phyloP scores from a whole-genome alignment of 1,284 basidiomycete species.

The Cutaneotrichosporon dermatis region DNA sequence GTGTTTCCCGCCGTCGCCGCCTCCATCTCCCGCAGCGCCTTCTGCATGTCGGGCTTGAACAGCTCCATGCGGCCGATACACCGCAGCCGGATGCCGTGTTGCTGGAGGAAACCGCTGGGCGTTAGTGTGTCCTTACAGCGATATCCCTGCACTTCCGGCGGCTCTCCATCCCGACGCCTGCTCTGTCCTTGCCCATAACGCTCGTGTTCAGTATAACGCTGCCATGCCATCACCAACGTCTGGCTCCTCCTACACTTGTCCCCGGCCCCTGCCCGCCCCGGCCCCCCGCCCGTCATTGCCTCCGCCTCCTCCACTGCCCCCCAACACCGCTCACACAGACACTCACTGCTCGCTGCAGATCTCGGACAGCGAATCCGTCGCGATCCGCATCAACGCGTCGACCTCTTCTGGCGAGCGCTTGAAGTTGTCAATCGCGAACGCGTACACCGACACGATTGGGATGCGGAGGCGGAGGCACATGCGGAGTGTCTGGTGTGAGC shows the following conservation, averaged over 20 bases:
- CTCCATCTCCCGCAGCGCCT: conserved; percentile 70
- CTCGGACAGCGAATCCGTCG: conserved; percentile 74
- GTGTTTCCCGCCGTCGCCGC: conserved; percentile 69
- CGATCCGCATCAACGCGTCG: conserved; percentile 77
- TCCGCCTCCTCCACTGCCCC: too few relatives aligned
- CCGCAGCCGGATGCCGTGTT: conserved; percentile 78
- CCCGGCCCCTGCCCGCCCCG: too few relatives aligned
- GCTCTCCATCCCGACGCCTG: too few relatives aligned
- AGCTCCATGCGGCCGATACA: conserved; percentile 73
- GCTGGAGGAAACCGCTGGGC: conserved; percentile 66
- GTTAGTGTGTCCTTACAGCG: too few relatives aligned
- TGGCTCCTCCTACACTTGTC: too few relatives aligned
- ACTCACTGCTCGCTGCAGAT: conserved; percentile 75
- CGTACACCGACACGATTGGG: conserved; percentile 83
- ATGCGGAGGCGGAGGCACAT: conserved; percentile 73
- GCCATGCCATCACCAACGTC: too few relatives aligned
- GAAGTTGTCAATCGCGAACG: conserved; percentile 98
- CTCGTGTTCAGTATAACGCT: too few relatives aligned
- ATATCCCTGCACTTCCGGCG: too few relatives aligned
- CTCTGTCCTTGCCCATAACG: too few relatives aligned
- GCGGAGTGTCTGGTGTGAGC: conserved; percentile 63
- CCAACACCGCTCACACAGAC: too few relatives aligned
- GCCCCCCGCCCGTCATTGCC: too few relatives aligned
- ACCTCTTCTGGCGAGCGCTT: conserved; percentile 83
- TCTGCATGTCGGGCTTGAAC: conserved; percentile 70